Base-by-base conservation (phyloP, 1,284 basidiomycete genomes). In the Puccinia polysora region DNA sequence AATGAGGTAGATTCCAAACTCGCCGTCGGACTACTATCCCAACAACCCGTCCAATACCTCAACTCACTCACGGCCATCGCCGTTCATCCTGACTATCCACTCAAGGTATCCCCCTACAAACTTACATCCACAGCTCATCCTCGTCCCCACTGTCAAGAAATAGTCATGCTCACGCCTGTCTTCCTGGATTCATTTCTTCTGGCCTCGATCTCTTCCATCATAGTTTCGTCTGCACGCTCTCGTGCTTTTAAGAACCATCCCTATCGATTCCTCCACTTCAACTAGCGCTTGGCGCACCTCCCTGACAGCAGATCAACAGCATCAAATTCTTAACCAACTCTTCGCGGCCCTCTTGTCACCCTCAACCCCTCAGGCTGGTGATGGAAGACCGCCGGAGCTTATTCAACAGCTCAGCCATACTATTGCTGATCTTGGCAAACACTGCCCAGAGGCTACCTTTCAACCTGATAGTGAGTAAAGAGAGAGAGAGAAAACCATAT, bases 161-260 rank as follows among this genome's bases (percentile, higher is more conserved):
- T n/a, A n/a, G n/a, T n/a, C n/a, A n/a, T n/a, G n/a, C n/a, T n/a
- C n/a, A n/a, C n/a, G n/a, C n/a, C n/a, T n/a, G n/a, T n/a, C n/a
- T n/a, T n/a, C n/a, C n/a, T n/a, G n/a, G n/a, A n/a, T n/a, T n/a
- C n/a, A n/a, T n/a, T n/a, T n/a, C n/a, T n/a, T n/a, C n/a, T n/a
- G 3, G 32, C 25, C 12, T 6, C 28, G 28, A 2, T 14, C 23
- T 25, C 1, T 10, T 36, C 30, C 18, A n/a, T 18, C 8, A 5
- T 38, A 59, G 56, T n/a, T 59, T 14, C 56, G 56, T 38, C 56
- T 59, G 12, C 7, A 59, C 28, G 56, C 56, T n/a, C 56, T 38
- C 18, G 56, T 59, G 20, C 56, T 59, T 23, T 38, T 59, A 23
- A 34, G 56, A 59, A 59, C 56, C 36, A 59, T 59, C 56, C 56